phyloP scores from a whole-genome alignment of 495 filamentous ascomycete species.

The Platismatia glauca region DNA sequence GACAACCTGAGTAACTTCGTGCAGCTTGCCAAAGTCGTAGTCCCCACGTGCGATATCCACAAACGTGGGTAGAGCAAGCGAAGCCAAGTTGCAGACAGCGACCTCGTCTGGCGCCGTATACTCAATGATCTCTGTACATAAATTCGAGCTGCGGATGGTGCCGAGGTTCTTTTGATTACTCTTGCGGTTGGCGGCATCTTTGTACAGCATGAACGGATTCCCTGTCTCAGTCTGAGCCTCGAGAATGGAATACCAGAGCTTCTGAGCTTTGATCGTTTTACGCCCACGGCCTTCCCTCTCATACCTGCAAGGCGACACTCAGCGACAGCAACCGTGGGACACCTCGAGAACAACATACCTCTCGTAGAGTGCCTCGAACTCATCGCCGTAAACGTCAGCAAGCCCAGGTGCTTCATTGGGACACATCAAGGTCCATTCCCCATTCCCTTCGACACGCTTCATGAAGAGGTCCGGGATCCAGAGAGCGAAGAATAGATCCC shows the following conservation, averaged over 20 bases:
- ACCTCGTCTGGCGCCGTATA: constrained; percentile 97
- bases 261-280: constrained; percentile 89
- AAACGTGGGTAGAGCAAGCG: constrained; percentile 79
- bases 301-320: constrained; percentile 40
- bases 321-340: background rate
- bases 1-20: constrained; percentile 83
- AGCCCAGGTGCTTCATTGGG: constrained; percentile 91
- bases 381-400: constrained; percentile 93
- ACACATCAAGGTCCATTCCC: constrained; percentile 94
- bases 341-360: constrained; percentile 31
- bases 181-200: constrained; percentile 95
- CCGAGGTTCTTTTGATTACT: constrained; percentile 99
- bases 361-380: constrained; percentile 92
- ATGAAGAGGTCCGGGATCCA: constrained; percentile 99
- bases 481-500: constrained; percentile 93
- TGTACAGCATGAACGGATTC: constrained; percentile 99
- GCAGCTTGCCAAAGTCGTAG: constrained; percentile 92
- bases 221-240: constrained; percentile 98
- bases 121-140: constrained; percentile 97
- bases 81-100: constrained; percentile 96
- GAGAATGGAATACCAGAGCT: constrained; percentile 96
- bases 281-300: constrained; percentile 84
- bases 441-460: constrained; percentile 95
- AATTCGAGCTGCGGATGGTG: constrained; percentile 94
- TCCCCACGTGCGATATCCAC: constrained; percentile 71